Conservation (phyloP, 352 stramenopile genomes). For the Aphanomyces stellatus region DNA sequence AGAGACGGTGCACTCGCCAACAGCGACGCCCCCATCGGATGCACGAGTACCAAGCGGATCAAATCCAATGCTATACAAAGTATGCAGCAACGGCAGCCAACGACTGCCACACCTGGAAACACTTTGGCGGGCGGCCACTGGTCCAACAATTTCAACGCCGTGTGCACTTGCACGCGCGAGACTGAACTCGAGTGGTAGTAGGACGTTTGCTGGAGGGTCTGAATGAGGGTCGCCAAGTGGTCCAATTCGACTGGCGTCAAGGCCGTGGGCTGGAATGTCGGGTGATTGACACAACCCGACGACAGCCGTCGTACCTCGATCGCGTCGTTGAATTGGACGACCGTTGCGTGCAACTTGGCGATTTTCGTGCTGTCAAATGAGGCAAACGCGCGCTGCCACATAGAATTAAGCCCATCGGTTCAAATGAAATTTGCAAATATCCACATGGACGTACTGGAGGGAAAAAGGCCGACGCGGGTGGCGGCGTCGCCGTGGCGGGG, state of each 20-base stretch:
- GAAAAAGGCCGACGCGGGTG: slow-evolving; percentile 51
- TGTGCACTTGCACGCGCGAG: slow-evolving; percentile 39
- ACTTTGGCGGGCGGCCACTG: slow-evolving; percentile 61
- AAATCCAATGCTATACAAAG: slow-evolving; percentile 48
- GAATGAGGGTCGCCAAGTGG: slow-evolving; percentile 45
- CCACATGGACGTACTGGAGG: slow-evolving; percentile 31
- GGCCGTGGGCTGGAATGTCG: no score
- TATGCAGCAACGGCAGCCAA: no score
- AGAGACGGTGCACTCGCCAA: slow-evolving; percentile 29
- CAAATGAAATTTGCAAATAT: neutral
- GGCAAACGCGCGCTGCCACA: slow-evolving; percentile 77
- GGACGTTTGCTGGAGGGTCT: slow-evolving; percentile 65
- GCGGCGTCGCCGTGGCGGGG: slow-evolving; percentile 3
- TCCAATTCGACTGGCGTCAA: no score
- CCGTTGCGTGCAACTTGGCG: slow-evolving; percentile 85
- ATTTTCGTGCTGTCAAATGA: slow-evolving; percentile 91
- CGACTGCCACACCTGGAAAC: slow-evolving; percentile 83
- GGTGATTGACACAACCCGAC: slow-evolving; percentile 21
- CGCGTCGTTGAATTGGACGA: slow-evolving; percentile 86
- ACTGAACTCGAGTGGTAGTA: slow-evolving; percentile 91
- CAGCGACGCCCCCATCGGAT: slow-evolving; percentile 65
- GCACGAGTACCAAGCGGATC: slow-evolving; percentile 79
- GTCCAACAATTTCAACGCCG: slow-evolving; percentile 51
- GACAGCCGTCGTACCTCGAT: slow-evolving; percentile 38
- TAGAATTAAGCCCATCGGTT: slow-evolving; percentile 27